Evolutionary conservation across 1,284 basidiomycete species (phyloP).

Genomic region (Rhodotorula sp.): DNA sequence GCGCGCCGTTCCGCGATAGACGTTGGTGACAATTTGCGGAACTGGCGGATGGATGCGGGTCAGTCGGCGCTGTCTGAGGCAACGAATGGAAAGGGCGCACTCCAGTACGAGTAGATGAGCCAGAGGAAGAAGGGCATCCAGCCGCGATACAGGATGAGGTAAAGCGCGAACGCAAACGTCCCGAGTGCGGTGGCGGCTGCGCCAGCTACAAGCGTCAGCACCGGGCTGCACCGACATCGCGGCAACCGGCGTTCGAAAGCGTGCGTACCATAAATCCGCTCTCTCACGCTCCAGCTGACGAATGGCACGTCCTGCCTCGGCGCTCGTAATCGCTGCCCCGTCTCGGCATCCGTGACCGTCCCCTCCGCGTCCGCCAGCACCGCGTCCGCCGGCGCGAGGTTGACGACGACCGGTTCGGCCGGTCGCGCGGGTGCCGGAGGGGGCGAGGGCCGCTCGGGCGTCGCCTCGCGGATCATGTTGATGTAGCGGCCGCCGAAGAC

Average conservation of each 20-base stretch:
- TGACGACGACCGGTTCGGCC: slow-evolving; percentile 4
- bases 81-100: slow-evolving; percentile 23
- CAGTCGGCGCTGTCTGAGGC: not conserved
- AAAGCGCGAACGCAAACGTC: not conserved
- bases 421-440: slow-evolving; percentile 12
- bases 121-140: slow-evolving; percentile 42
- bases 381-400: not conserved
- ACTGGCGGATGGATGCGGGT: slow-evolving; percentile 25
- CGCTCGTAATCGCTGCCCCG: no score
- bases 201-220: not conserved
- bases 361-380: not conserved
- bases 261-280: slow-evolving; percentile 5
- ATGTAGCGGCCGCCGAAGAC: slow-evolving; percentile 47
- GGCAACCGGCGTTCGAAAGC: not conserved
- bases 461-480: slow-evolving; percentile 42
- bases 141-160: slow-evolving; percentile 34
- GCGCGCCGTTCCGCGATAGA: slow-evolving; percentile 42
- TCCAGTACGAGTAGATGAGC: slow-evolving; percentile 45
- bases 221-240: no score
- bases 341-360: not conserved
- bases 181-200: slow-evolving; percentile 5
- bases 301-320: not conserved
- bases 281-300: slow-evolving; percentile 1
- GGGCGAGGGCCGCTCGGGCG: slow-evolving; percentile 11
- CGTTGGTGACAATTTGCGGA: slow-evolving; percentile 49